Base-by-base conservation (phyloP, 305 asterid genomes). In the Plantago coronopus region DNA sequence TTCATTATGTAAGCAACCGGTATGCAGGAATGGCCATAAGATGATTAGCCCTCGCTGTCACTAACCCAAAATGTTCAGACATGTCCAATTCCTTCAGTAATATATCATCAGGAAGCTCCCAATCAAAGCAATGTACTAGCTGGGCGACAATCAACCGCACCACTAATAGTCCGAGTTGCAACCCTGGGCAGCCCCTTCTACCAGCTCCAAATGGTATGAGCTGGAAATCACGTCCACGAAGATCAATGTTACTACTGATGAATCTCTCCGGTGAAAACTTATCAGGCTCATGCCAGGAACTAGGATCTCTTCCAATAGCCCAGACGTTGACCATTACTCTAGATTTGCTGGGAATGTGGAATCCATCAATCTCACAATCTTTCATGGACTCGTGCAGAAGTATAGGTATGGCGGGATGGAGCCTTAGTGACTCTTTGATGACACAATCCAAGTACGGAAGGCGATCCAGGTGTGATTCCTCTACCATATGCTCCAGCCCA, bases 191-290 rank as follows among this genome's bases (percentile, higher is more conserved):
- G 7, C 54, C 48, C 56, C 76, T 67, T 40, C 72, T 70, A 7
- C 80, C 76, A 6, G 80, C 61, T 0, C 75, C 72, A 14, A 76
- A 76, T 3, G 77, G 77, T 12, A 76, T 7, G 9, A 71, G 70
- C 51, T 57, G 54, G 20, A 71, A 76, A 29, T 76, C 44, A 0
- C 20, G 61, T 12, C 77, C 77, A 8, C 54, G 14, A 5, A 72
- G 17, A 21, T 57, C 73, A 13, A 67, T 6, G 10, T 44, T 46
- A 0, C 67, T 67, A 9, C 63, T 48, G 20, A 11, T 17, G 54
- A 68, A 76, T 34, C 75, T 72, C 48, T 62, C 75, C 0, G 72
- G 77, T 0, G 56, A 0, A 18, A 76, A 76, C 57, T 46, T 64
- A 8, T 68, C 70, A 0, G 75, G 65, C 0, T 76, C 75, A 0